Conservation (phyloP, 805 yeast species). For the Candida palmyrensis region DNA sequence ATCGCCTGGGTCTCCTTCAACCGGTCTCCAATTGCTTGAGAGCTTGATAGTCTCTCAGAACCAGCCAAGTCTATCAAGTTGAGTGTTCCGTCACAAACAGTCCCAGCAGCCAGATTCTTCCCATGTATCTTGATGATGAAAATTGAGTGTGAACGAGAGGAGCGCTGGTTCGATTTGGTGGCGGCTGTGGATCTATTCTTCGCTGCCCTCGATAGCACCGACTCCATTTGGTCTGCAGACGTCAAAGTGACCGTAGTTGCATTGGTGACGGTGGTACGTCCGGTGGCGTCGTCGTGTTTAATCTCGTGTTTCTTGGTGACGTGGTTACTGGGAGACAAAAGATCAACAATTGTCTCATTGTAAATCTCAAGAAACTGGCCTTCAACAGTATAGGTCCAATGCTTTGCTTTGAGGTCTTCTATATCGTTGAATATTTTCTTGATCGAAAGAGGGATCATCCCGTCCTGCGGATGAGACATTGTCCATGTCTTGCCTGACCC, state of each 20-base stretch:
- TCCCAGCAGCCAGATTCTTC: conserved; percentile 27
- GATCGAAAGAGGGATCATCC: conserved; percentile 78
- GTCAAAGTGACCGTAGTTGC: conserved; percentile 45
- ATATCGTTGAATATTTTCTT: conserved; percentile 61
- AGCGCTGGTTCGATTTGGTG: conserved; percentile 74
- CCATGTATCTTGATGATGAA: conserved; percentile 64
- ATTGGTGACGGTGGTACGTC: conserved; percentile 59
- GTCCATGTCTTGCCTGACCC: conserved; percentile 94
- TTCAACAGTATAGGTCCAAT: conserved; percentile 57
- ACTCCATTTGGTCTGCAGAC: conserved; percentile 44
- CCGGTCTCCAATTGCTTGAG: conserved; percentile 77
- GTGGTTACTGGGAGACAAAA: conserved; percentile 34
- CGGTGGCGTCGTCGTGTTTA: conserved; percentile 54
- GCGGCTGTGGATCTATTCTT: conserved; percentile 71
- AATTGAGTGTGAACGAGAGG: conserved; percentile 89
- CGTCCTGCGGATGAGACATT: conserved; percentile 68
- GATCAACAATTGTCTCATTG: conserved; percentile 75
- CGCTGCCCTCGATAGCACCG: conserved; percentile 49
- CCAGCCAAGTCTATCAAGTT: conserved; percentile 90
- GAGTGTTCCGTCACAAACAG: conserved; percentile 50
- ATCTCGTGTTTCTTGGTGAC: conserved; percentile 52
- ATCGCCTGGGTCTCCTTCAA: conserved; percentile 84
- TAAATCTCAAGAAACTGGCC: conserved; percentile 89
- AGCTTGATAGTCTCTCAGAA: conserved; percentile 73
- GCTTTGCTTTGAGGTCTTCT: conserved; percentile 40